Evolutionary conservation across 2,329 filamentous ascomycete genomes (phyloP).

Genomic region (Xylariaceae sp.): DNA sequence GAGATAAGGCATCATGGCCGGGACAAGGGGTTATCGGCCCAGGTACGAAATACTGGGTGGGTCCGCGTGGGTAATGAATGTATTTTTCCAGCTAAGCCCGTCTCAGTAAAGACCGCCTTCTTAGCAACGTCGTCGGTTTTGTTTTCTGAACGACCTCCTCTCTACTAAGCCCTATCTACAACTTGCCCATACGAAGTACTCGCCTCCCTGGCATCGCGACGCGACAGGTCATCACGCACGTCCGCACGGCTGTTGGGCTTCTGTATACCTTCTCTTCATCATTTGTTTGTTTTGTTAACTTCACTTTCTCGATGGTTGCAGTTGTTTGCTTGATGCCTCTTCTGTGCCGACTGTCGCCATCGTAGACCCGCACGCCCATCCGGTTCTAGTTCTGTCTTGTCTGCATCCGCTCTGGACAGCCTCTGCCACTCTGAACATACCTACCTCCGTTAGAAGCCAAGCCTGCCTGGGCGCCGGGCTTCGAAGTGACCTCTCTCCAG

Average conservation of each 20-base stretch:
- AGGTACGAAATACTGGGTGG: background rate
- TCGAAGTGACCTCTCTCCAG: constrained; percentile 6
- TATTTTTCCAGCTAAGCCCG: constrained; percentile 13
- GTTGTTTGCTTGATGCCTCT: constrained; percentile 3
- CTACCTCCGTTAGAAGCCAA: constrained; percentile 1
- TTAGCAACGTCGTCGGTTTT: constrained; percentile 20
- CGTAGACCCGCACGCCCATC: background rate
- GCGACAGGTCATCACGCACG: constrained; percentile 12
- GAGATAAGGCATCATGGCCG: background rate
- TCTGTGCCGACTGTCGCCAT: constrained; percentile 1
- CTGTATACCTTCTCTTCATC: background rate
- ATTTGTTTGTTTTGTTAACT: constrained; percentile 5
- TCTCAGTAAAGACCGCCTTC: constrained; percentile 16
- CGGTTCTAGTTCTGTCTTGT: background rate
- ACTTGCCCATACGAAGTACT: background rate
- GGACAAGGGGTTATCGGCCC: constrained; percentile 3
- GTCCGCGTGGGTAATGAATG: background rate
- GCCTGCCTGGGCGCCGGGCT: constrained; percentile 6
- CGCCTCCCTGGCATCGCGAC: constrained; percentile 16
- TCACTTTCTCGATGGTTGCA: background rate
- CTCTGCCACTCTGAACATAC: constrained; percentile 6
- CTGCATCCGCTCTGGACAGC: background rate
- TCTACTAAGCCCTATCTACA: constrained; percentile 6
- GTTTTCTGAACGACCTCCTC: constrained; percentile 24
- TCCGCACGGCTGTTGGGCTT: background rate